phyloP scores from a whole-genome alignment of 768 basidiomycete species.

The Cyathus striatus region DNA sequence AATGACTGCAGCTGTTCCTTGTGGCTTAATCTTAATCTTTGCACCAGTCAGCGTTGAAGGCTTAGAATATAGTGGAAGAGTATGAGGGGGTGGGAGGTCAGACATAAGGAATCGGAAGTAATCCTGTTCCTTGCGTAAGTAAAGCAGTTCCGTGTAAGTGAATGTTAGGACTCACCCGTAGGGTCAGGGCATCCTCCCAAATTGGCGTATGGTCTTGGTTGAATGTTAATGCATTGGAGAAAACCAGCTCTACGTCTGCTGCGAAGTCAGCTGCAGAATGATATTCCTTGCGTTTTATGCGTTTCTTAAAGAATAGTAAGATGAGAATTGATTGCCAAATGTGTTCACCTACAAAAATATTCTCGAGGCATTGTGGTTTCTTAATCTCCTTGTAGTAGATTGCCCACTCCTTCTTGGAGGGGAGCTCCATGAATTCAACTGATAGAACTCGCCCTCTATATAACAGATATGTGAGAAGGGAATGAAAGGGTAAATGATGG shows the following conservation, averaged over 20 bases:
- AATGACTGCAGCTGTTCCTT: slow-evolving; percentile 27
- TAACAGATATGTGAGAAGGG: background rate
- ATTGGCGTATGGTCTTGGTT: slow-evolving; percentile 83
- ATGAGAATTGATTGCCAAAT: slow-evolving; percentile 1
- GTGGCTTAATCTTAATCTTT: slow-evolving; percentile 76
- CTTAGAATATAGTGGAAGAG: slow-evolving; percentile 60
- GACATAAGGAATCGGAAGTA: slow-evolving; percentile 73
- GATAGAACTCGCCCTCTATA: slow-evolving; percentile 63
- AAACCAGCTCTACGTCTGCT: slow-evolving; percentile 85
- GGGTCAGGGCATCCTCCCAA: slow-evolving; percentile 69
- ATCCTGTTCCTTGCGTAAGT: slow-evolving; percentile 38
- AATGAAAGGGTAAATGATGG: slow-evolving; percentile 5
- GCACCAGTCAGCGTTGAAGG: slow-evolving; percentile 33
- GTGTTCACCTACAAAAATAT: slow-evolving; percentile 54
- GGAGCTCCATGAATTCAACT: slow-evolving; percentile 80
- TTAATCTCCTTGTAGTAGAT: slow-evolving; percentile 78
- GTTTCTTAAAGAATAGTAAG: slow-evolving; percentile 49
- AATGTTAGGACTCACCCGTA: slow-evolving; percentile 46
- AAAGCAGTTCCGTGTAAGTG: background rate
- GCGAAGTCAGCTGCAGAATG: slow-evolving; percentile 62
- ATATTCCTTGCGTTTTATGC: slow-evolving; percentile 79
- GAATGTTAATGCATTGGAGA: slow-evolving; percentile 83
- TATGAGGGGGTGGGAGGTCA: slow-evolving; percentile 63
- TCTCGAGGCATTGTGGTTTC: slow-evolving; percentile 73
- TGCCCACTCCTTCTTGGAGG: slow-evolving; percentile 74